phyloP scores from a whole-genome alignment of 106 monocot species.

The Hemerocallis citrina region DNA sequence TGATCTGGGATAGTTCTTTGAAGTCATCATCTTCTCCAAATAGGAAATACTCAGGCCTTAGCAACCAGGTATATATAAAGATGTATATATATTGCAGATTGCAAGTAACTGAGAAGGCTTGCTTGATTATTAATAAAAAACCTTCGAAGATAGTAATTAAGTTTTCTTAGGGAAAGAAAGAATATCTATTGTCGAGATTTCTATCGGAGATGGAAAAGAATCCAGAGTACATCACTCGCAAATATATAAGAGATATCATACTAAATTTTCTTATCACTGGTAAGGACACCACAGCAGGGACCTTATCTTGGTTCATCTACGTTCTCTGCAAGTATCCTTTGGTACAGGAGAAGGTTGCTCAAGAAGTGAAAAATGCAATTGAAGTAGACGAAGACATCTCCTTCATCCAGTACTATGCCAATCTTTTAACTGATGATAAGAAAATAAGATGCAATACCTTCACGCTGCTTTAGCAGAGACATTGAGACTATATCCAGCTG shows the following conservation, averaged over 20 bases:
- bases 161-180: conserved; percentile 20
- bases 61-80: too few relatives aligned
- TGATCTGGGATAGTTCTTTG: too few relatives aligned
- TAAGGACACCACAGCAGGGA: conserved; percentile 56
- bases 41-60: too few relatives aligned
- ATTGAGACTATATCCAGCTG: conserved; percentile 52
- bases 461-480: conserved; percentile 62
- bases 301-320: conserved; percentile 62
- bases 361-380: conserved; percentile 32
- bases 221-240: conserved; percentile 16
- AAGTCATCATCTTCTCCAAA: too few relatives aligned
- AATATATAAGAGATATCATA: conserved; percentile 55
- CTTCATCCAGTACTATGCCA: conserved; percentile 16
- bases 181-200: conserved; percentile 48
- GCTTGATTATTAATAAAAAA: too few relatives aligned
- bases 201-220: conserved; percentile 22
- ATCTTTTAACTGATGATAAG: conserved; percentile 29
- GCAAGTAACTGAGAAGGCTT: too few relatives aligned
- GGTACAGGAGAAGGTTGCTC: conserved; percentile 41
- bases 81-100: too few relatives aligned
- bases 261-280: conserved; percentile 60
- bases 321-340: conserved; percentile 41
- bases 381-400: background rate
- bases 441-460: conserved; percentile 61
- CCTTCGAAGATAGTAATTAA: too few relatives aligned